Evolutionary conservation across 768 basidiomycete genomes (phyloP), one percentile per base, ranked within the genome.

Genomic region (Austroboletus festivus): DNA sequence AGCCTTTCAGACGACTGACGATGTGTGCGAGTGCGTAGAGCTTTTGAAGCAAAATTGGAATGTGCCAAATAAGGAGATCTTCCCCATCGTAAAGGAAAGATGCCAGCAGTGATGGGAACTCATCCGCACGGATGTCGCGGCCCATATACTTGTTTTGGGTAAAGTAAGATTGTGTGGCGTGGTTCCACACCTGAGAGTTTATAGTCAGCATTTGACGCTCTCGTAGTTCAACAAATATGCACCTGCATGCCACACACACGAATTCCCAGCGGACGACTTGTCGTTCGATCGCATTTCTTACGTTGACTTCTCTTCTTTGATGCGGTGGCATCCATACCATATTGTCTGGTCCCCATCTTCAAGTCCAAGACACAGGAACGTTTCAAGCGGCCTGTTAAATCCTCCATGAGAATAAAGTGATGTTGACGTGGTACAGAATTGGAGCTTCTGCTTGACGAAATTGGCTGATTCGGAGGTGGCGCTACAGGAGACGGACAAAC

Each of bases 321-420:
- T 1, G 84, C 71, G 9, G 86, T 88, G 21, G 96, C 96, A 58
- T 96, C 92, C 73, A 95, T 89, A 18, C 96, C 96, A 68, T 98
- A 97, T 71, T 99, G 96, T 28, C 96, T 77, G 24, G 94, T 97
- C n/a, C 96, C 96, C 96, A 98, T 98, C 75, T 99, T 99, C 59
- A 99, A 74, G 68, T 99, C 96, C 60, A 98, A 81, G 35, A 99
- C 95, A 61, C 96, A 99, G 9, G 96, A 90, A 42, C 79, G 81
- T 68, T 89, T 94, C 61, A 96, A 68, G 28, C 88, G 75, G 21
- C 96, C 96, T 3, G 96, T 99, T 41, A 99, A 73, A 62, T 99
- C 96, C 69, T 99, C 96, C 93, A 99, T 96, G 57, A 98, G 79
- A 59, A 99, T 96, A 63, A 98, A 99, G 65, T 97, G 89, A 62